phyloP scores from a whole-genome alignment of 2,329 filamentous ascomycete genomes.

The Colletotrichum abscissum region DNA sequence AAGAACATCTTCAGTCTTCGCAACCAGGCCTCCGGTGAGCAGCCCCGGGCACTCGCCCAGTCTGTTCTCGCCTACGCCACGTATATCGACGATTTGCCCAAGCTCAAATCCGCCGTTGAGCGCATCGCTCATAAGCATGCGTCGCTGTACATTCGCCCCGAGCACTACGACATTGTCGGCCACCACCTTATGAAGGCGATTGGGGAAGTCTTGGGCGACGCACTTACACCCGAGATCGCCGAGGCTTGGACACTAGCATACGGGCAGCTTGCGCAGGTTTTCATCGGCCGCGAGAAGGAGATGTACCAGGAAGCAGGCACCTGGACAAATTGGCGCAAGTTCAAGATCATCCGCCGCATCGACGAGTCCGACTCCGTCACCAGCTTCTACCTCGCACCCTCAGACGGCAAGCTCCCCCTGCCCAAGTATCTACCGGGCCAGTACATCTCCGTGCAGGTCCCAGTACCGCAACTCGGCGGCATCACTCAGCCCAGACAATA shows the following conservation, averaged over 20 bases:
- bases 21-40: conserved; percentile 75
- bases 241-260: conserved; percentile 81
- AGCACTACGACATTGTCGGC: conserved; percentile 78
- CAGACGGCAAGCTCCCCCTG: conserved; percentile 63
- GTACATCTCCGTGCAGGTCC: conserved; percentile 75
- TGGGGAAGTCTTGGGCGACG: conserved; percentile 73
- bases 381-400: conserved; percentile 77
- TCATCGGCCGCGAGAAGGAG: conserved; percentile 72
- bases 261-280: conserved; percentile 75
- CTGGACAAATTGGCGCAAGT: conserved; percentile 63
- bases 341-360: conserved; percentile 69
- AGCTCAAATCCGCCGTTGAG: conserved; percentile 67
- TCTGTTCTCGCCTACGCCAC: conserved; percentile 79
- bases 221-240: conserved; percentile 72
- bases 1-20: conserved; percentile 78
- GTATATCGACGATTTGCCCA: conserved; percentile 76
- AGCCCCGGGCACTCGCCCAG: conserved; percentile 75
- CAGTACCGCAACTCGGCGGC: conserved; percentile 68
- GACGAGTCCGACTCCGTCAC: conserved; percentile 70
- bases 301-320: conserved; percentile 65
- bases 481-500: conserved; percentile 80
- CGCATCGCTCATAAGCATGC: conserved; percentile 83
- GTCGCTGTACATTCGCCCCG: conserved; percentile 74
- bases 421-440: conserved; percentile 76
- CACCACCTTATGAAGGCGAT: conserved; percentile 76